phyloP scores from a whole-genome alignment of 441 rosid genomes.

The Pelargonium citronellum region DNA sequence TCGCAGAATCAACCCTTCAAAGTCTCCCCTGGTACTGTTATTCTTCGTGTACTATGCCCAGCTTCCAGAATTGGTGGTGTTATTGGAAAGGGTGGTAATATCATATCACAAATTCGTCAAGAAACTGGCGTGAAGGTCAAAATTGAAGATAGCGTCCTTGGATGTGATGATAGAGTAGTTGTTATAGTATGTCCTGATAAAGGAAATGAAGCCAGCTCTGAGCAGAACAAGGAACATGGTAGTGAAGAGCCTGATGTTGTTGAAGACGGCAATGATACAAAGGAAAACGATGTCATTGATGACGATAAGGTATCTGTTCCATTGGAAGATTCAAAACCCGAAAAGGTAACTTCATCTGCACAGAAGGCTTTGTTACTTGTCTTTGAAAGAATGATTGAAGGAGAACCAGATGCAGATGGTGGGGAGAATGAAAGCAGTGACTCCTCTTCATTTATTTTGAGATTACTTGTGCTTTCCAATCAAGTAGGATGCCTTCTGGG shows the following conservation, averaged over 20 bases:
- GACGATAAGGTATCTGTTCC: constrained; percentile 30
- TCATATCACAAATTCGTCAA: constrained; percentile 44
- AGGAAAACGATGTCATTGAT: constrained; percentile 26
- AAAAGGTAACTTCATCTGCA: constrained; percentile 32
- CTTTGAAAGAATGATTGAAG: constrained; percentile 51
- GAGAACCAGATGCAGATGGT: constrained; percentile 29
- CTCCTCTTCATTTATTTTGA: constrained; percentile 32
- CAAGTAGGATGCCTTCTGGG: constrained; percentile 68
- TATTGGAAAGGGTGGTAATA: constrained; percentile 37
- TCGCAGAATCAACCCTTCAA: constrained; percentile 25
- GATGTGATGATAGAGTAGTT: constrained; percentile 56
- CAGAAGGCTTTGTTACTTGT: constrained; percentile 57
- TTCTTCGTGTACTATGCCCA: constrained; percentile 47
- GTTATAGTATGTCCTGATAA: constrained; percentile 34
- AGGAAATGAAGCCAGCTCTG: constrained; percentile 29
- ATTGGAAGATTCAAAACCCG: constrained; percentile 30
- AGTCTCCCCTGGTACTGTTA: constrained; percentile 21
- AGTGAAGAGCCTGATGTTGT: constrained; percentile 26
- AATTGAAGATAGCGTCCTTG: constrained; percentile 49
- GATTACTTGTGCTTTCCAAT: constrained; percentile 54
- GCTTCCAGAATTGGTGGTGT: constrained; percentile 33
- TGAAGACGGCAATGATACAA: constrained; percentile 26
- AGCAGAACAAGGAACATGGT: constrained; percentile 29
- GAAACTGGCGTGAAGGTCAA: constrained; percentile 49
- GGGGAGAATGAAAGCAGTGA: constrained; percentile 34